Base-by-base conservation (phyloP, 352 stramenopile genomes). In the Pythium monospermum region DNA sequence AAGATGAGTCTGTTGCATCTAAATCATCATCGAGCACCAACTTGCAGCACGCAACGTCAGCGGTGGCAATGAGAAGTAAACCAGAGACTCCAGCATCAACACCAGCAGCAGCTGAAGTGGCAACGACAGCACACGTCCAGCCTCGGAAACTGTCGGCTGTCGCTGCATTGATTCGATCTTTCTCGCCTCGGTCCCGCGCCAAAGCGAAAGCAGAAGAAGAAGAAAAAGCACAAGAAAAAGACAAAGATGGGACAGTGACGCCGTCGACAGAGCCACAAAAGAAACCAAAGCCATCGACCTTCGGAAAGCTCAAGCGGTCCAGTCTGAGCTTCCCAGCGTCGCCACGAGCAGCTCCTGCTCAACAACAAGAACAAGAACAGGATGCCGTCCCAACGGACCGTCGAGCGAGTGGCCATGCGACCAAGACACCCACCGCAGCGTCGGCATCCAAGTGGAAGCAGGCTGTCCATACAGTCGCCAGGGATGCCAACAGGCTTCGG, bases 271-370 rank as follows among this genome's bases (percentile, higher is more conserved):
- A n/a, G n/a, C n/a, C n/a, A n/a, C n/a, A n/a, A n/a, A n/a, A 36
- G 35, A 54, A 45, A 18, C 39, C 44, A 13, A 28, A 32, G 4
- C 47, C 26, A 6, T 45, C 37, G n/a, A 52, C 75, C 16, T 85
- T 85, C 22, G 65, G 72, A 8, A 76, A 76, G 38, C 68, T 85
- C 25, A 72, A 68, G 40, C 68, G 74, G 12, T 61, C 69, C 3
- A 73, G 61, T 31, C 51, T 59, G 48, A 65, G 53, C 36, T 59
- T 59, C 26, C 51, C 51, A 27, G 42, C 49, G 22, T 49, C 51
- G 19, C 42, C 51, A 21, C 26, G 32, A 25, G 1, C 19, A n/a
- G 10, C 1, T n/a, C n/a, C n/a, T n/a, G n/a, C n/a, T 7, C 38
- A n/a, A 13, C 38, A 27, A 28, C 0, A 19, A 30, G 4, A 13